Evolutionary conservation across 2,329 filamentous ascomycete genomes (phyloP).

Genomic region (Exophiala bonariae): DNA sequence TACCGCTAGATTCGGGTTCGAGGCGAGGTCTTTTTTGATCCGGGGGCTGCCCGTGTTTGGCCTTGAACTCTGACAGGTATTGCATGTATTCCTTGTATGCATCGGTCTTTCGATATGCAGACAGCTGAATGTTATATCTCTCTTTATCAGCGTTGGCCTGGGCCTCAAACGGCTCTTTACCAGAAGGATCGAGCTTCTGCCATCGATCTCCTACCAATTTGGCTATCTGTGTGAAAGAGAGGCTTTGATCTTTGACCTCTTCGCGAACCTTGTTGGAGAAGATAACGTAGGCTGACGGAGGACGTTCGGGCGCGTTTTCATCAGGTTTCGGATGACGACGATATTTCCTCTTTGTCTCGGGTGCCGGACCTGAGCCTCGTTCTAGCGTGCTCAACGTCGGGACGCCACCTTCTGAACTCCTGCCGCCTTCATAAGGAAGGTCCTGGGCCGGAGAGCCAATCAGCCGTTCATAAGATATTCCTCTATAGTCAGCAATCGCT

Average conservation of each 20-base stretch:
- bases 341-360: slow-evolving; percentile 30
- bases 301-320: slow-evolving; percentile 75
- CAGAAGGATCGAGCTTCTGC: slow-evolving; percentile 67
- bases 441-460: slow-evolving; percentile 35
- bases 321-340: slow-evolving; percentile 58
- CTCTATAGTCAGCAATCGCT: slow-evolving; percentile 73
- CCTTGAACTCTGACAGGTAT: slow-evolving; percentile 77
- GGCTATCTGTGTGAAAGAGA: slow-evolving; percentile 81
- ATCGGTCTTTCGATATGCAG: slow-evolving; percentile 74
- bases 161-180: slow-evolving; percentile 72
- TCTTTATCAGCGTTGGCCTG: slow-evolving; percentile 74
- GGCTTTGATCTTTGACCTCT: slow-evolving; percentile 70
- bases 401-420: slow-evolving; percentile 37
- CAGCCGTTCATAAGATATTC: slow-evolving; percentile 54
- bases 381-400: slow-evolving; percentile 7
- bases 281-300: slow-evolving; percentile 79
- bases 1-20: slow-evolving; percentile 36
- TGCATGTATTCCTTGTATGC: slow-evolving; percentile 68
- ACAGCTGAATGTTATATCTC: slow-evolving; percentile 70
- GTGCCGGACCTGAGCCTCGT: slow-evolving; percentile 8
- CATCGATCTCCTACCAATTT: slow-evolving; percentile 80
- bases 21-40: slow-evolving; percentile 47
- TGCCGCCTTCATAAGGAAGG: slow-evolving; percentile 36
- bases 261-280: slow-evolving; percentile 79
- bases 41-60: slow-evolving; percentile 56